Base-by-base conservation (phyloP, 2,329 filamentous ascomycete genomes). In the Exophiala alcalophila region DNA sequence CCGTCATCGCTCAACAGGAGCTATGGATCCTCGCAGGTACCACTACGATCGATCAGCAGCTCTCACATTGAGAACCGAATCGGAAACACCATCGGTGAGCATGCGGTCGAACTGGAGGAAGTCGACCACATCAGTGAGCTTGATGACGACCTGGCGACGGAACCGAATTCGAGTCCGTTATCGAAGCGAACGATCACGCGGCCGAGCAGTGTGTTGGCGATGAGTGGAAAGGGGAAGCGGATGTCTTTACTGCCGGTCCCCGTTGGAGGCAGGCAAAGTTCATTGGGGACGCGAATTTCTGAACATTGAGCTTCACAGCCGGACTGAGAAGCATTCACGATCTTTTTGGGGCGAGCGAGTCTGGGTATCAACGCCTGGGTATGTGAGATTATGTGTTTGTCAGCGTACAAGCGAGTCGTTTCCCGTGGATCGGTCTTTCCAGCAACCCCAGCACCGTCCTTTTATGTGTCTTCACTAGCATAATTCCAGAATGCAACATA, bases 171-270 rank as follows among this genome's bases (percentile, higher is more conserved):
- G 19, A 55, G 53, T 44, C 54, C 54, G 15, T 36, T 55, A 33
- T 54, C 53, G 5, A 54, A 47, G 40, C 49, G 51, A 33, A 54
- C 49, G 8, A 50, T 54, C 20, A 55, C 54, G 7, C 43, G 54
- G 44, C 54, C 54, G 15, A 49, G 50, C 32, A 55, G 52, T 42
- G 48, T 49, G n/a, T 19, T 52, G 25, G 47, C 47, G 12, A 55
- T 47, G 44, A 52, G 43, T 19, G 53, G 51, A 14, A 57, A 57
- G 36, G 39, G 49, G 19, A 49, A 52, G 35, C 54, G 55, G 15
- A 50, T 57, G 55, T 50, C 55, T 15, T 47, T 55, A 18, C 36
- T 57, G 14, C 55, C 55, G 12, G 45, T 54, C 7, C 49, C 49
- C 6, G 39, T 42, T 14, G 49, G 45, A 28, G 49, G 49, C 29